phyloP scores from a whole-genome alignment of 179 eudicot species.

The Nepenthes alata region DNA sequence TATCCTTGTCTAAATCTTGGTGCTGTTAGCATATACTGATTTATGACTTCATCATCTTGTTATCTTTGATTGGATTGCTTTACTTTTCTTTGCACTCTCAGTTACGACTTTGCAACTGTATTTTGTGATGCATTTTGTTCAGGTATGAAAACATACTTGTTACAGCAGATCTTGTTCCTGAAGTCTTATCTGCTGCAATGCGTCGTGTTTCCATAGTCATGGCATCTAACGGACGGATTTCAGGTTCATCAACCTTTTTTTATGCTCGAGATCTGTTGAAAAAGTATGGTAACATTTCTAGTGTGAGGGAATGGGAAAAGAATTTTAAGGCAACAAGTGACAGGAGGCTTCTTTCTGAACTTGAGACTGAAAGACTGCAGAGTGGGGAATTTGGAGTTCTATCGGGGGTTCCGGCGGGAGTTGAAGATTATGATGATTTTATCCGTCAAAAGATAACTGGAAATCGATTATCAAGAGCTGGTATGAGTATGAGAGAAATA shows the following conservation, averaged over 20 bases:
- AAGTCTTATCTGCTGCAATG: slow-evolving; percentile 72
- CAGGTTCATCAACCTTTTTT: slow-evolving; percentile 62
- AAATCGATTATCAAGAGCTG: slow-evolving; percentile 69
- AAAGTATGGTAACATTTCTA: slow-evolving; percentile 49
- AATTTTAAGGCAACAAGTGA: slow-evolving; percentile 66
- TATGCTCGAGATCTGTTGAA: slow-evolving; percentile 70
- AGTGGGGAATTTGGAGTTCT: slow-evolving; percentile 76
- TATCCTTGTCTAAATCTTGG: no score
- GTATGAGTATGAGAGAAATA: slow-evolving; percentile 66
- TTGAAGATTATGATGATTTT: slow-evolving; percentile 74
- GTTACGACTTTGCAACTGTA: neutral
- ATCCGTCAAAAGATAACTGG: slow-evolving; percentile 84
- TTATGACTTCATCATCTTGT: no score
- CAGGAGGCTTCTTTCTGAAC: slow-evolving; percentile 63
- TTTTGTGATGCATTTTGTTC: slow-evolving; percentile 10
- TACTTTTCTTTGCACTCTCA: no score
- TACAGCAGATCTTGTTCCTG: slow-evolving; percentile 84
- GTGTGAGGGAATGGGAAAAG: slow-evolving; percentile 89
- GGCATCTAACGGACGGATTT: slow-evolving; percentile 65
- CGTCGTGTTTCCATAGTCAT: slow-evolving; percentile 50
- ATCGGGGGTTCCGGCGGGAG: slow-evolving; percentile 77
- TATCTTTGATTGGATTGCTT: no score
- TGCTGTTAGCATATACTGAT: no score
- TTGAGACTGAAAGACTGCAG: slow-evolving; percentile 64
- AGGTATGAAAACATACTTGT: slow-evolving; percentile 88